These are phyloP conservation scores for Polyrhizophydium stewartii DNA, from an alignment of 371 early-diverging fungal genomes.

Conservation along the genomic window DNA sequence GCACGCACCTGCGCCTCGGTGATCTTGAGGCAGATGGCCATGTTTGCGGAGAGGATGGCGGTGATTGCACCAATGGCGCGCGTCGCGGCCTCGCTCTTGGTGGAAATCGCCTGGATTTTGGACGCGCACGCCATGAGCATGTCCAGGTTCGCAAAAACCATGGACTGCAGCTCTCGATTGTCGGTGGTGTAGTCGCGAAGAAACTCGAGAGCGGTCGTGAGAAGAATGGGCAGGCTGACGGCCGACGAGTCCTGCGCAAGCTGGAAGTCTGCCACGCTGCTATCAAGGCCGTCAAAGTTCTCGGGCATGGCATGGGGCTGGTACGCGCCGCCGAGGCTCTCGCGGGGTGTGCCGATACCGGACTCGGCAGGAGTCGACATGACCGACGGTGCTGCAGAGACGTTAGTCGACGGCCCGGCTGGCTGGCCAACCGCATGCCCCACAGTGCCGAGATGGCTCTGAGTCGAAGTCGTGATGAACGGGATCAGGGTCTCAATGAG, in stretches of 20 bases:
- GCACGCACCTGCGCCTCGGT: conserved; percentile 37
- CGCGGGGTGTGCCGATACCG: too few relatives aligned
- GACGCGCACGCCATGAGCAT: conserved; percentile 33
- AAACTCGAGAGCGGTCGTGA: conserved; percentile 19
- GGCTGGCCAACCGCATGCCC: neutral
- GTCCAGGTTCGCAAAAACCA: conserved; percentile 34
- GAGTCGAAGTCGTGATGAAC: neutral
- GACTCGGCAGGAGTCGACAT: too few relatives aligned
- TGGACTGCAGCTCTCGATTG: conserved; percentile 12
- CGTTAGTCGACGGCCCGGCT: too few relatives aligned
- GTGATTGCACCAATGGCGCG: neutral
- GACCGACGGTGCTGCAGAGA: too few relatives aligned
- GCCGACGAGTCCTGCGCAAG: neutral
- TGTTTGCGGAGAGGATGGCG: conserved; percentile 32
- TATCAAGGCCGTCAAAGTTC: neutral
- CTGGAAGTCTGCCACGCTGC: too few relatives aligned
- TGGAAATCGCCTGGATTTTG: neutral
- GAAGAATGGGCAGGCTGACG: neutral
- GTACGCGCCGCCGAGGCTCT: neutral
- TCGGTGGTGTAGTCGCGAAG: conserved; percentile 12
- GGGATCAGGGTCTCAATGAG: neutral
- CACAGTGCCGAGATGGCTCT: neutral
- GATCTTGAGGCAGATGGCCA: conserved; percentile 34
- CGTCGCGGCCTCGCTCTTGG: neutral
- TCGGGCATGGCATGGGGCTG: neutral